Evolutionary conservation across 495 filamentous ascomycete species (phyloP), one percentile per base, ranked within the genome.

Genomic region (Penicillium steckii): DNA sequence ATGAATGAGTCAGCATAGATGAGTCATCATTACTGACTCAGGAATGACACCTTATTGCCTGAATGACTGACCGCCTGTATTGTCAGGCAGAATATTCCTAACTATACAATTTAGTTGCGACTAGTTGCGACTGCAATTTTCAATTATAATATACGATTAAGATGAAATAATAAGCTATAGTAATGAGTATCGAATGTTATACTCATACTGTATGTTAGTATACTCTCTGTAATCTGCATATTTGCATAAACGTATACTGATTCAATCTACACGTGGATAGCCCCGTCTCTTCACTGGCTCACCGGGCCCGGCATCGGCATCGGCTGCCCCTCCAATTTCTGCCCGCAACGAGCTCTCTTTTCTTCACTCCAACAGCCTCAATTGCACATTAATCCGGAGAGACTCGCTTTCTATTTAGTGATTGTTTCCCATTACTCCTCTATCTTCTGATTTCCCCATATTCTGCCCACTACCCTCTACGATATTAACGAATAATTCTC

Each of bases 291-390:
- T 24, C 21, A 42, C 25, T 41, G 25, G 44, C 9, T 38, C 10
- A 32, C 44, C 50, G 42, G 38, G 13, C 21, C 27, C 44, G 53
- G 42, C 61, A 46, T 29, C 59, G 51, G 37, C 44, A 17, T 23
- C 37, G 48, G 38, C 56, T 57, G 56, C 59, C 65, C 65, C 65
- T 61, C 65, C 57, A 63, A 59, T 57, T 62, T 67, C 58, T 65
- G 57, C 53, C 26, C 60, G 53, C 45, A 60, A 57, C 47, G 46
- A 51, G 57, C 48, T 53, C 48, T 37, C 27, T 41, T 19, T 27
- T 40, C 46, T 30, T 46, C 43, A 43, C 17, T 40, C 41, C 12
- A n/a, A 18, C 32, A 29, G 18, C 29, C 35, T 35, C 46, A 27
- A 40, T 46, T 49, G 30, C 46, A 33, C 27, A n/a, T n/a, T n/a